Evolutionary conservation across 2,329 filamentous ascomycete species (phyloP).

Genomic region (Fusarium keratoplasticum): DNA sequence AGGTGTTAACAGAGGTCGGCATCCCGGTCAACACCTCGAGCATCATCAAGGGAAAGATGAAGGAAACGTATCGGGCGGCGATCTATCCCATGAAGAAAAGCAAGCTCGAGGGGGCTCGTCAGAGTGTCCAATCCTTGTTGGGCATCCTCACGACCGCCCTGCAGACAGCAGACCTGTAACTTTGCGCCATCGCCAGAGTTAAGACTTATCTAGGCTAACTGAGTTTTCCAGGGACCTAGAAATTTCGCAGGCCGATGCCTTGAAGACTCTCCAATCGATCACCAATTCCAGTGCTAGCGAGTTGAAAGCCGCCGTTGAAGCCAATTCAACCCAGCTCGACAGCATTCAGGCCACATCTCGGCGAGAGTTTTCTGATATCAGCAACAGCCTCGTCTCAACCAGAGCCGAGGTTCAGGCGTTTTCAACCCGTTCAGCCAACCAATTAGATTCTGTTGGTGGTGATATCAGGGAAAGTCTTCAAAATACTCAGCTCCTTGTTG

Average conservation of each 20-base stretch:
- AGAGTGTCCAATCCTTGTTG: neutral
- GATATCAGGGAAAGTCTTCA: neutral
- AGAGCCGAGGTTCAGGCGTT: neutral
- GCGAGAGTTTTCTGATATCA: neutral
- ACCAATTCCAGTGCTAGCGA: neutral
- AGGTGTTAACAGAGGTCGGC: neutral
- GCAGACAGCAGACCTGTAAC: neutral
- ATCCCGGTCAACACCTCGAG: neutral
- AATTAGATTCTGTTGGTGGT: neutral
- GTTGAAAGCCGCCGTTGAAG: neutral
- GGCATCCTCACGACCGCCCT: neutral
- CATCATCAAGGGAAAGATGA: neutral
- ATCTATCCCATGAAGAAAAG: neutral
- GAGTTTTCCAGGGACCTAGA: neutral
- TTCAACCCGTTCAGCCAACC: neutral
- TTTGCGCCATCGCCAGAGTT: neutral
- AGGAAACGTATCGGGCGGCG: neutral
- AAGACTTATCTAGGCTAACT: fast-evolving
- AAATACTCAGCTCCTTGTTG: neutral
- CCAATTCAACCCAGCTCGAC: neutral
- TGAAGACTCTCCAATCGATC: neutral
- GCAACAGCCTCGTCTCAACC: neutral
- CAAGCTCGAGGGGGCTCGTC: neutral
- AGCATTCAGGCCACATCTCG: neutral
- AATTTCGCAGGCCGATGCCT: neutral